Conservation (phyloP, 129 eudicot genomes). For the Sambucus nigra region DNA sequence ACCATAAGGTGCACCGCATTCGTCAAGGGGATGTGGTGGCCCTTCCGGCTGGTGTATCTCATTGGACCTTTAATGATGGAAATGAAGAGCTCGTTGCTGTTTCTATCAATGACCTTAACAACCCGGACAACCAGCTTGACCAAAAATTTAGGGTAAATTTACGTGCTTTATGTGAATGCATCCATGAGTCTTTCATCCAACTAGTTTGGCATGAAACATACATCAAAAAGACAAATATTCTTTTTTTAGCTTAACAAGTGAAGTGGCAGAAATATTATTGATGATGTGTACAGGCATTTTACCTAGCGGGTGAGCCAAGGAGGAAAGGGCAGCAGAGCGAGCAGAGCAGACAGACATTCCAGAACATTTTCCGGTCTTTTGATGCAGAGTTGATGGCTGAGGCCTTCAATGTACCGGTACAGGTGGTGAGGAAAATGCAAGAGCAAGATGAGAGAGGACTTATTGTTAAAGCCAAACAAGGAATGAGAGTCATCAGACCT, state of each 20-base stretch:
- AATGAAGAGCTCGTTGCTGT: conserved; percentile 49
- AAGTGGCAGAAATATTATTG: no score
- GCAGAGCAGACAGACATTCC: conserved; percentile 10
- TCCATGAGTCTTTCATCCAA: no score
- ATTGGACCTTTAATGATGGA: conserved; percentile 66
- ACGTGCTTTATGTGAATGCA: no score
- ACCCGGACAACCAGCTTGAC: conserved; percentile 79
- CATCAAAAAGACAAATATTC: no score
- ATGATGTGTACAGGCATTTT: conserved; percentile 27
- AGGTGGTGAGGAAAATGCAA: conserved; percentile 42
- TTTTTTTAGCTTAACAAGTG: no score
- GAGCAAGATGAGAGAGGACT: conserved; percentile 32
- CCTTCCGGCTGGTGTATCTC: conserved; percentile 63
- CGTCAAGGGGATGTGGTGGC: conserved; percentile 59
- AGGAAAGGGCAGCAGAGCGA: conserved; percentile 17
- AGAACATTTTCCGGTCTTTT: conserved; percentile 48
- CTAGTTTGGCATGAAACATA: no score
- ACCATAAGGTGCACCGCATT: conserved; percentile 67
- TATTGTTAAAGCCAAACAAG: conserved; percentile 34
- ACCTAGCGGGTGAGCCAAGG: conserved; percentile 52
- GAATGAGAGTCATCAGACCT: conserved; percentile 43
- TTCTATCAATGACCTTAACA: conserved; percentile 52
- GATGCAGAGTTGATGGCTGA: conserved; percentile 54
- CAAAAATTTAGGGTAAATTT: conserved; percentile 35
- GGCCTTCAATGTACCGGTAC: conserved; percentile 32